Conservation (phyloP, 257 asterid species). For the Ajuga chamaepitys region DNA sequence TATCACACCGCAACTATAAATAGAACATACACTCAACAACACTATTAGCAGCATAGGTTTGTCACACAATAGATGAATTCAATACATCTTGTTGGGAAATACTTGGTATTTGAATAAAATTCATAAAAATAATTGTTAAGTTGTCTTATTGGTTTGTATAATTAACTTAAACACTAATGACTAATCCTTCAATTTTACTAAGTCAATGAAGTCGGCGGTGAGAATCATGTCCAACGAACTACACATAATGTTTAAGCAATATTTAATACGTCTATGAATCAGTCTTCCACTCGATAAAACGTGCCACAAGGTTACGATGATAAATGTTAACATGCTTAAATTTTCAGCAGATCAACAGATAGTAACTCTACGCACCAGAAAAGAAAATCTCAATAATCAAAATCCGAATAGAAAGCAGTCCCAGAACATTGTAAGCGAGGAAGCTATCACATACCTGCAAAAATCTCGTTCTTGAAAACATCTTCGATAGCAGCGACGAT, state of each 20-base stretch:
- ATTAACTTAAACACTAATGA: no score
- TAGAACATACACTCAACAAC: neutral
- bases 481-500: conserved; percentile 48
- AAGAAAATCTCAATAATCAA: neutral
- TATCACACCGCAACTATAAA: neutral
- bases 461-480: conserved; percentile 45
- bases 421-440: neutral
- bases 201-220: no score
- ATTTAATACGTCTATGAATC: no score
- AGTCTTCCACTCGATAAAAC: no score
- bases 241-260: no score
- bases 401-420: neutral
- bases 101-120: no score
- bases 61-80: neutral
- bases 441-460: conserved; percentile 43
- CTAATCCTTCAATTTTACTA: no score
- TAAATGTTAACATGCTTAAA: neutral
- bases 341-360: neutral
- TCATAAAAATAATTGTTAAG: no score
- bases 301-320: no score
- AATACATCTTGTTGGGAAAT: no score
- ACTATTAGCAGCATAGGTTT: neutral
- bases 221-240: no score
- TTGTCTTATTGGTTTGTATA: no score
- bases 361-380: neutral